phyloP scores from a whole-genome alignment of 2,329 filamentous ascomycete species.

The Pseudohalonectria lignicola region DNA sequence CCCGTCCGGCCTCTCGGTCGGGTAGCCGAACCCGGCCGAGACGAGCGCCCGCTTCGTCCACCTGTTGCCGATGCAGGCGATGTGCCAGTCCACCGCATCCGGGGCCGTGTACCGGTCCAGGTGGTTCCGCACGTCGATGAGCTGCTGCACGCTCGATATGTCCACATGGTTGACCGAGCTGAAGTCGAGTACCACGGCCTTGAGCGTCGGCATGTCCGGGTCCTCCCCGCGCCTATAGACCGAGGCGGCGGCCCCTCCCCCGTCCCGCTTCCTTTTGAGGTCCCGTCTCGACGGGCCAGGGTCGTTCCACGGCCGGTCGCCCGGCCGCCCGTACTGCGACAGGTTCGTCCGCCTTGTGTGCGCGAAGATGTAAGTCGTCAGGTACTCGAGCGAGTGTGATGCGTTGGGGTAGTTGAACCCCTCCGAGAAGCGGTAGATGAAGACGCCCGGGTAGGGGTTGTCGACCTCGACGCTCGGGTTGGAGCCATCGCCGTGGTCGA shows the following conservation, averaged over 20 bases:
- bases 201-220: constrained; percentile 18
- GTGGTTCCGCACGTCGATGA: constrained; percentile 43
- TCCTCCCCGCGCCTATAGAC: constrained; percentile 8
- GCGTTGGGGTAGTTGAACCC: constrained; percentile 96
- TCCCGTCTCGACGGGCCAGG: constrained; percentile 55
- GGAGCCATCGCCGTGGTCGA: constrained; percentile 80
- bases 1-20: constrained; percentile 41
- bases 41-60: constrained; percentile 48
- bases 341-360: constrained; percentile 69
- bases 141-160: constrained; percentile 43
- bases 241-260: constrained; percentile 9
- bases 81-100: constrained; percentile 37
- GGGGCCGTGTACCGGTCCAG: constrained; percentile 41
- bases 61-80: constrained; percentile 41
- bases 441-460: constrained; percentile 79
- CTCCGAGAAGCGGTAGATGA: constrained; percentile 92
- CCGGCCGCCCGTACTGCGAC: constrained; percentile 49
- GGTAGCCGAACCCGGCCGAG: constrained; percentile 47
- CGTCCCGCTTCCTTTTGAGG: constrained; percentile 15
- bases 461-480: constrained; percentile 76
- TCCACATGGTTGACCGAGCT: constrained; percentile 46
- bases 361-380: constrained; percentile 56
- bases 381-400: constrained; percentile 73
- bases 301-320: constrained; percentile 92
- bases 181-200: constrained; percentile 46